Conservation (phyloP, 768 basidiomycete species). For the Boletus pseudo-olivaceus region DNA sequence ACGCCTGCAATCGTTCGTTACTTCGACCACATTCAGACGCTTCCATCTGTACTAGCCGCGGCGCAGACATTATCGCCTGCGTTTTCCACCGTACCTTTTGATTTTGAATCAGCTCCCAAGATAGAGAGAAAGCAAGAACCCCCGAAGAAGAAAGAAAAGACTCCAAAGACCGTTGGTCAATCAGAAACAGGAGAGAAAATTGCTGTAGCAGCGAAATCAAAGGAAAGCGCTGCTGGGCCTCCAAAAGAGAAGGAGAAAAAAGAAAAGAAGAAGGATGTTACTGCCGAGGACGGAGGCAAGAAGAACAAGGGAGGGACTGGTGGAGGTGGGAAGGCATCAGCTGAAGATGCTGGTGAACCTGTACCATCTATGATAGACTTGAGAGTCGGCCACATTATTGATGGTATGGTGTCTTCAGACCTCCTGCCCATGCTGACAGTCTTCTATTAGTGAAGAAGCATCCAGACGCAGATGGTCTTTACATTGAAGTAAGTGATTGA, state of each 20-base stretch:
- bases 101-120: constrained; percentile 73
- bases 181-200: constrained; percentile 23
- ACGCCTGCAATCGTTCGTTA: constrained; percentile 86
- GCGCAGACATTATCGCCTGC: constrained; percentile 49
- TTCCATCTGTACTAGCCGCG: constrained; percentile 55
- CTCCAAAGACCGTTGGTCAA: constrained; percentile 32
- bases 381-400: constrained; percentile 88
- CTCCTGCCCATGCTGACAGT: constrained; percentile 1
- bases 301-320: constrained; percentile 39
- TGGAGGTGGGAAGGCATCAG: constrained; percentile 31
- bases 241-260: constrained; percentile 34
- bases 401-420: constrained; percentile 53
- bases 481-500: constrained; percentile 67
- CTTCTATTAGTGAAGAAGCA: constrained; percentile 76
- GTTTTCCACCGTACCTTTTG: constrained; percentile 59
- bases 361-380: constrained; percentile 97
- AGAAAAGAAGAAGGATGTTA: constrained; percentile 57
- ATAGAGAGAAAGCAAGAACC: constrained; percentile 68
- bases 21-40: constrained; percentile 90
- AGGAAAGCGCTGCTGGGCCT: constrained; percentile 37
- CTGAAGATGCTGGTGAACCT: constrained; percentile 74
- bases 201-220: constrained; percentile 31
- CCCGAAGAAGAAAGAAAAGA: constrained; percentile 76
- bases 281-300: constrained; percentile 30
- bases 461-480: constrained; percentile 96